Percentiles rank a stretch among this genome's conserved stretches.
These are phyloP conservation scores for Ocimum tenuiflorum DNA, from an alignment of 257 asterid species.

Conservation along the genomic window DNA sequence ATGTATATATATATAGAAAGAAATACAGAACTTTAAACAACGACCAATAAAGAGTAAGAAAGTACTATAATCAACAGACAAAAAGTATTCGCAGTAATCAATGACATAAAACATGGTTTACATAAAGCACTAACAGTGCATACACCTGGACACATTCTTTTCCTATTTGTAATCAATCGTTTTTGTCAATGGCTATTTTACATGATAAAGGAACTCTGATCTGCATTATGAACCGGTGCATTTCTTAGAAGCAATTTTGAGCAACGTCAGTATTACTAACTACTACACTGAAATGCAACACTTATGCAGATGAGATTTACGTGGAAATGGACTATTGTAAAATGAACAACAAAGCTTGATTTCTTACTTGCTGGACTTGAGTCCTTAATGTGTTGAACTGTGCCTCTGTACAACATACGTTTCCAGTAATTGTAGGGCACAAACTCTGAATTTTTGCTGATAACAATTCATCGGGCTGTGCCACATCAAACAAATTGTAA, in stretches of 20 bases:
- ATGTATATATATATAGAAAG: neutral
- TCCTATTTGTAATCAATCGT: neutral
- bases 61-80: neutral
- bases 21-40: neutral
- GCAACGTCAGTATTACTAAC: neutral
- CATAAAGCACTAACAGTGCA: neutral
- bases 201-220: neutral
- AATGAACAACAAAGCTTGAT: constrained; percentile 8
- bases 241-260: neutral
- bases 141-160: neutral
- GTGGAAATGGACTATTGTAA: neutral
- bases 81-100: neutral
- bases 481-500: constrained; percentile 1
- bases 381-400: constrained; percentile 73
- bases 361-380: constrained; percentile 95
- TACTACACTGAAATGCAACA: neutral
- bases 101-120: neutral
- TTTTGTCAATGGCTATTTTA: neutral
- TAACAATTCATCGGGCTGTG: constrained; percentile 78
- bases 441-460: constrained; percentile 89
- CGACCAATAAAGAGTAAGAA: neutral
- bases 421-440: constrained; percentile 91
- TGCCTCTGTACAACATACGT: constrained; percentile 80
- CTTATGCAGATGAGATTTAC: neutral
- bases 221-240: neutral